Base-by-base conservation (phyloP, 495 filamentous ascomycete species). In the Neurospora sp. region DNA sequence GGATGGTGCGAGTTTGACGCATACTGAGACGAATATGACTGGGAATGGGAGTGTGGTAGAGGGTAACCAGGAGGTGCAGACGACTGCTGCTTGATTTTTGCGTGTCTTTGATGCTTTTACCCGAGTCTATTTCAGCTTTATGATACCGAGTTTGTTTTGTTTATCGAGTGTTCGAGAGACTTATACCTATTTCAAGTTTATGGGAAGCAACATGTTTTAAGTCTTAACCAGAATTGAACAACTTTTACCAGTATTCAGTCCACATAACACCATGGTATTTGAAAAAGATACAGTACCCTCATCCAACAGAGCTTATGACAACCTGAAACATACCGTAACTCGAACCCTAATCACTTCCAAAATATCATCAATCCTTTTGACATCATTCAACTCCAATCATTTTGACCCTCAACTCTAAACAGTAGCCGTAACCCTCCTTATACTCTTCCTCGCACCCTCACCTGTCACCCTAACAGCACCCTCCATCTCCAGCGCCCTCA, bases 401-500 rank as follows among this genome's bases (percentile, higher is more conserved):
- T 37, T 18, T 18, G 12, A 37, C 42, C 1, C 42, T 18, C 12
- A 20, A 47, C 39, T 35, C 39, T 71, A 85, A 69, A 81, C 79
- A 72, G 80, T 80, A 41, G 80, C 80, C 27, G 85, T 90, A 72
- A 95, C 88, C 77, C 94, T 90, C 78, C 95, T 89, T 73, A 99
- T 92, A 73, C 81, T 92, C 84, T 88, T 93, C 76, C 95, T 89
- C 27, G 91, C 83, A 10, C 95, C 96, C 76, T 98, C 95, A 4
- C 96, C 96, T 61, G 85, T 86, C 45, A 98, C 86, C 84, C 90
- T 91, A 70, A 98, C 85, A 20, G 86, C 79, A 4, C 96, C 96
- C 82, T 98, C 96, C 74, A 90, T 88, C 85, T 98, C 94, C 73
- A 98, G 80, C 8, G 86, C 83, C 74, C 91, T 86, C 75, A 98